Evolutionary conservation across 805 yeast species (phyloP), one percentile per base, ranked within the genome.

Genomic region (Saccharomycopsis oosterbeekiorum): DNA sequence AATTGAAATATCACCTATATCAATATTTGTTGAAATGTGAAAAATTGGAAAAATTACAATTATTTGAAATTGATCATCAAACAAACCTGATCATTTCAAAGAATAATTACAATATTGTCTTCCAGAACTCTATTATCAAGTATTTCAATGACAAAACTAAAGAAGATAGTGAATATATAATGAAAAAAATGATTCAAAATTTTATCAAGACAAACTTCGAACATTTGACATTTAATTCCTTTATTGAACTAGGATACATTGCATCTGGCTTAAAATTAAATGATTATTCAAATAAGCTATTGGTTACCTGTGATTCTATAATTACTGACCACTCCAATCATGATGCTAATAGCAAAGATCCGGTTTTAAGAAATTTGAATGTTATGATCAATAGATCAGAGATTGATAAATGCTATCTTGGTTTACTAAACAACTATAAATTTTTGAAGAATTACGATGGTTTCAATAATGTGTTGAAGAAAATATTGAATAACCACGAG

Each of bases 1-100:
- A 57, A 14, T 55, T 60, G 34, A 60, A 57, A 51, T 34, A 57
- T 4, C 57, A 57, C 3, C 40, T 60, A 15, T 57, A 50, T 40
- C 56, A 51, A 19, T 40, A 60, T 53, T 55, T 39, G 29, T 21
- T 42, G 50, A 36, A 59, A n/a, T 54, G 53, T n/a, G 51, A 39
- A 26, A 21, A 40, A 17, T 41, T 59, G 15, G 40, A 53, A 53
- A 42, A 57, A 21, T 29, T 57, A 6, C 36, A 47, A n/a, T 29
- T 37, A 29, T 57, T 47, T 4, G 29, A 11, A 36, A 57, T 26
- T 42, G 47, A 47, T 51, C 29, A 57, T 50, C 19, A 41, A 9
- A 29, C 29, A 26, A 43, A 36, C 9, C 56, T 57, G 43, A 41
- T 19, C 1, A 12, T 57, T 15, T 37, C 42, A 12, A 55, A 19